Base-by-base conservation (phyloP, 371 early-diverging fungal genomes). In the Syncephalastrum monosporum region DNA sequence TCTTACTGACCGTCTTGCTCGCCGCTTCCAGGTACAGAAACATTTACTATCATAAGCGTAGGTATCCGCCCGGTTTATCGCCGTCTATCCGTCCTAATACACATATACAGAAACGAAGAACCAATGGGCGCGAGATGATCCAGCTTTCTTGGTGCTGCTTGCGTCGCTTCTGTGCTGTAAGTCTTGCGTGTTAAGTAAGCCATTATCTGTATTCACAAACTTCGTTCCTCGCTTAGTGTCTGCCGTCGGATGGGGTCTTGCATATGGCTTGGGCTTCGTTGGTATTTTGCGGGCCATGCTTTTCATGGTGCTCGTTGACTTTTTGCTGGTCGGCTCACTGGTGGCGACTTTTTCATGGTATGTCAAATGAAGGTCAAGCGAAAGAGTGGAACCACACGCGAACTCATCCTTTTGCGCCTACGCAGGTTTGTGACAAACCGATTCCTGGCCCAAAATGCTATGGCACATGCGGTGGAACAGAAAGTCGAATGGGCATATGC, bases 111-210 rank as follows among this genome's bases (percentile, higher is more conserved):
- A 95, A 75, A 95, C 96, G 25, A 95, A 95, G 66, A 96, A 95
- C 71, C 93, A 92, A 57, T 96, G 95, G 95, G 91, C 95, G 25
- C 67, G 96, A 59, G 96, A 96, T 62, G 96, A 96, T 75, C 95
- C 96, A 8, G 95, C 95, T 14, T 95, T 94, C 64, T 66, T 93
- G 44, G 85, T 93, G 16, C 60, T 93, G 23, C 61, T 89, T 12
- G 76, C 84, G 13, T 62, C 82, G 21, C 71, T 82, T 17, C 65
- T 91, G 33, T 73, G 82, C 16, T 57, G 90, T 89, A 82, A 65
- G 82, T 64, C 13, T 47, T 21, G 43, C 25, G n/a, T n/a, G n/a
- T 27, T 43, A 43, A n/a, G n/a, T 48, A 41, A 21, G 27, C 27
- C 50, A 50, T 44, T 25, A 16, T 60, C 1, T 3, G 27, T 27